Evolutionary conservation across 176 grass and related monocot species (phyloP), one percentile per base, ranked within the genome.

Genomic region (Zea mays): DNA sequence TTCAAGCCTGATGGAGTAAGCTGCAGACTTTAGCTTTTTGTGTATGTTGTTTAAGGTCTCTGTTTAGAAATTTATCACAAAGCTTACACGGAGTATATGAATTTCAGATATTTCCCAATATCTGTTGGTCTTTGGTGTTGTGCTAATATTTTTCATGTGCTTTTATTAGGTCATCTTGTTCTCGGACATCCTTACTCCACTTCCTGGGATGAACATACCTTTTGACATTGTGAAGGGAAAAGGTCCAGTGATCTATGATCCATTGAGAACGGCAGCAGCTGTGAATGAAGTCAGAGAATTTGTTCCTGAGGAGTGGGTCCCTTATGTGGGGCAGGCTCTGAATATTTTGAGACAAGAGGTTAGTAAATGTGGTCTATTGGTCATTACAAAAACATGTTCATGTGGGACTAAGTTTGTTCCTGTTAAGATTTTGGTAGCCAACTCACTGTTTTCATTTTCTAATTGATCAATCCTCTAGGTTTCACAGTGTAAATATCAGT

Each of bases 191-290:
- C 90, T 98, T 79, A 98, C 96, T 36, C 96, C 96, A 78, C 85
- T 98, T 84, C 91, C 91, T 78, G 96, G 96, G 70, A 98, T 98
- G 96, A 94, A 94, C 75, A 98, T 98, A 86, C 89, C 96, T 75
- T 98, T 98, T 69, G 96, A 98, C 87, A 94, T 98, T 83, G 92
- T 98, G 34, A 98, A 98, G 82, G 96, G 96, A 81, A 98, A 94
- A 83, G 96, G 96, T 45, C 96, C 96, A 58, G 86, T 98, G 45
- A 98, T 98, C 78, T 94, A 92, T 68, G 85, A 88, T 79, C 96
- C 96, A 62, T 77, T 98, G 72, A 85, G 77, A 72, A 98, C 96
- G 84, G 83, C 87, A 68, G 89, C 67, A 35, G 91, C 93, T 72
- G 92, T 98, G 39, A 84, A 88, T 67, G 86, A 94, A 90, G 92